Percentiles rank a stretch among this genome's conserved stretches.
Conservation (phyloP, 192 early-diverging fungal genomes). For the Mortierella antarctica region DNA sequence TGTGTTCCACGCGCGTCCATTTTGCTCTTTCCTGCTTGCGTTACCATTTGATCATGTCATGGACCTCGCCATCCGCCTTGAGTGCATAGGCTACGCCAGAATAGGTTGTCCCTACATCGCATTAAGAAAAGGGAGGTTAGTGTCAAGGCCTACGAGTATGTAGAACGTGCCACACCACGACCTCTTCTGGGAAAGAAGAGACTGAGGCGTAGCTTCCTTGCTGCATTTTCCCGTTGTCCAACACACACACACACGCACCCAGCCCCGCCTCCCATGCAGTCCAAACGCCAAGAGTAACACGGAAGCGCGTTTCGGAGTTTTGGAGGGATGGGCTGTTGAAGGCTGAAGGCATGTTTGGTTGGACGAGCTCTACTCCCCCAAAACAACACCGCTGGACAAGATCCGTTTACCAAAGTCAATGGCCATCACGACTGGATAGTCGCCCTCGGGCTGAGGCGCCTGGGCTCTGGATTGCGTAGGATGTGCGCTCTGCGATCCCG, state of each 20-base stretch:
- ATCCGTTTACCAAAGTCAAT: slow-evolving; percentile 59
- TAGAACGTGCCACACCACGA: not conserved
- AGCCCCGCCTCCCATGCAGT: too few species aligned
- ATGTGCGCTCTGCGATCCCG: not conserved
- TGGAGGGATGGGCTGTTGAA: not conserved
- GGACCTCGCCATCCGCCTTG: slow-evolving; percentile 56
- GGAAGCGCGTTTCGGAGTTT: too few species aligned
- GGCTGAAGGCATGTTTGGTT: not conserved
- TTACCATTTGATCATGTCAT: slow-evolving; percentile 61
- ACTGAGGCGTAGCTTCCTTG: too few species aligned
- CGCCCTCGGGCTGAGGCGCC: slow-evolving; percentile 28
- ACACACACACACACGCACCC: too few species aligned
- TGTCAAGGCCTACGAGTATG: not conserved
- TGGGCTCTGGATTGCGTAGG: slow-evolving; percentile 15
- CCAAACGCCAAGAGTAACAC: too few species aligned
- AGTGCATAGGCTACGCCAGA: slow-evolving; percentile 63
- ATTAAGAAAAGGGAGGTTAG: not conserved
- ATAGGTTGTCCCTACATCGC: slow-evolving; percentile 56
- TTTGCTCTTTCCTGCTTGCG: not conserved
- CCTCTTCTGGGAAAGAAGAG: too few species aligned
- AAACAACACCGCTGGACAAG: not conserved
- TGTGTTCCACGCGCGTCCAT: not conserved
- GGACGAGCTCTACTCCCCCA: not conserved
- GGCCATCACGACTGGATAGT: slow-evolving; percentile 61
- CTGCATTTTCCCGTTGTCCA: too few species aligned